Conservation (phyloP, 2,329 filamentous ascomycete species). For the Rhynchosporium agropyri region DNA sequence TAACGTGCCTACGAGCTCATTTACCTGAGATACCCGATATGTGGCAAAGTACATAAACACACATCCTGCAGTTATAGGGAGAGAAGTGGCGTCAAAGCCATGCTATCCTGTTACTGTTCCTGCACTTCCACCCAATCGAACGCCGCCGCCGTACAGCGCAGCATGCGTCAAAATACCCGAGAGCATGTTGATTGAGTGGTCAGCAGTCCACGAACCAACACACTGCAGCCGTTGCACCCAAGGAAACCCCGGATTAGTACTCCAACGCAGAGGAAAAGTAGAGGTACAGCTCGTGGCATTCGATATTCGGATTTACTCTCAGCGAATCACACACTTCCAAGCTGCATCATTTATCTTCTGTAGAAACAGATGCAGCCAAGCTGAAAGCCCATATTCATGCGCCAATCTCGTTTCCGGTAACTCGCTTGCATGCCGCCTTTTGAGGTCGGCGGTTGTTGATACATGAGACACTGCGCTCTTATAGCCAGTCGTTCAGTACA, state of each 20-base stretch:
- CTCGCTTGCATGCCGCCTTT: slow-evolving; percentile 5
- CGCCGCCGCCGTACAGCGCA: slow-evolving; percentile 9
- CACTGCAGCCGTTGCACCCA: background rate
- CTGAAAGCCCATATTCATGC: slow-evolving; percentile 20
- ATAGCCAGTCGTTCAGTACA: slow-evolving; percentile 24
- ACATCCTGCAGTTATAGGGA: slow-evolving; percentile 6
- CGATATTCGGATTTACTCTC: background rate
- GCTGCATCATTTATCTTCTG: background rate
- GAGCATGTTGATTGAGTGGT: slow-evolving; percentile 27
- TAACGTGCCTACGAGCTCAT: slow-evolving; percentile 7
- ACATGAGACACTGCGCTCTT: slow-evolving; percentile 27
- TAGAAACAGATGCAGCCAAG: slow-evolving; percentile 13
- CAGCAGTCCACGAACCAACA: slow-evolving; percentile 12
- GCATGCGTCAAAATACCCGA: slow-evolving; percentile 32
- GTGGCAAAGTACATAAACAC: background rate
- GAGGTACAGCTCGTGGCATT: background rate
- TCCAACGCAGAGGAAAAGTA: background rate
- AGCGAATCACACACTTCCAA: slow-evolving; percentile 2
- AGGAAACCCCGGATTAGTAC: slow-evolving; percentile 9
- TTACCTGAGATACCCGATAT: background rate
- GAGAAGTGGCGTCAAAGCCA: background rate
- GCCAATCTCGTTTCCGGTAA: slow-evolving; percentile 4
- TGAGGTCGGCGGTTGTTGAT: slow-evolving; percentile 12
- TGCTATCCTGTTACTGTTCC: background rate
- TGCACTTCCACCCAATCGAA: background rate